These are phyloP conservation scores for Pisolithus tinctorius DNA, from an alignment of 768 basidiomycete genomes.

Conservation along the genomic window DNA sequence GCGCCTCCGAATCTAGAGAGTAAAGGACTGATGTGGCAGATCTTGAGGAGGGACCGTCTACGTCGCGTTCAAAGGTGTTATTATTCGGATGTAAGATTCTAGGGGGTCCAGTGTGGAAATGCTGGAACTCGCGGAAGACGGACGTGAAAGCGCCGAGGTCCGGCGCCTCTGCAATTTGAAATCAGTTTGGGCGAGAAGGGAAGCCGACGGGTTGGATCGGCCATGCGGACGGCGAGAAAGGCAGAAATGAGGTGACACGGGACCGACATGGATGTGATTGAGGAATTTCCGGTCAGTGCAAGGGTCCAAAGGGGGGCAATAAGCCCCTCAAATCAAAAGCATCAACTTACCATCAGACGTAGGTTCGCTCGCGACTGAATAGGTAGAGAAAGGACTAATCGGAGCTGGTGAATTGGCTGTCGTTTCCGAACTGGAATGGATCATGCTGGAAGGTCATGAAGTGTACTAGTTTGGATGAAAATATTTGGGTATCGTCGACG, in stretches of 20 bases:
- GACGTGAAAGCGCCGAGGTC: conserved; percentile 68
- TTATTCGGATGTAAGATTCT: conserved; percentile 15
- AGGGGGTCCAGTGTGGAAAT: conserved; percentile 43
- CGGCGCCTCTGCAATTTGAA: conserved; percentile 43
- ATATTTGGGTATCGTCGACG: background rate
- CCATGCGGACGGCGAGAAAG: background rate
- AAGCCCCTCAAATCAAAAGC: background rate
- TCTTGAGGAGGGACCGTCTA: conserved; percentile 23
- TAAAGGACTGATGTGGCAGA: conserved; percentile 15
- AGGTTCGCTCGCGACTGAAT: conserved; percentile 38
- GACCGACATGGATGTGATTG: background rate
- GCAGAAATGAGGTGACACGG: background rate
- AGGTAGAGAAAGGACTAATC: conserved; percentile 34
- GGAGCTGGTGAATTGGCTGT: conserved; percentile 27
- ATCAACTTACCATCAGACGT: conserved; percentile 42
- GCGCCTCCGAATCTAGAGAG: conserved; percentile 30
- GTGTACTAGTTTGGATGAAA: background rate
- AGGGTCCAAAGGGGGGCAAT: background rate
- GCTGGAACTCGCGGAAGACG: conserved; percentile 60
- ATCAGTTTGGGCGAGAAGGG: background rate
- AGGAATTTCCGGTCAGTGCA: background rate
- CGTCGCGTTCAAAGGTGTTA: conserved; percentile 18
- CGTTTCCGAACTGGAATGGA: conserved; percentile 29
- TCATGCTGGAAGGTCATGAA: conserved; percentile 22
- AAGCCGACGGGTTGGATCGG: background rate